Evolutionary conservation across 305 asterid genomes (phyloP), one percentile per base, ranked within the genome.

Genomic region (Stenogyne calaminthoides): DNA sequence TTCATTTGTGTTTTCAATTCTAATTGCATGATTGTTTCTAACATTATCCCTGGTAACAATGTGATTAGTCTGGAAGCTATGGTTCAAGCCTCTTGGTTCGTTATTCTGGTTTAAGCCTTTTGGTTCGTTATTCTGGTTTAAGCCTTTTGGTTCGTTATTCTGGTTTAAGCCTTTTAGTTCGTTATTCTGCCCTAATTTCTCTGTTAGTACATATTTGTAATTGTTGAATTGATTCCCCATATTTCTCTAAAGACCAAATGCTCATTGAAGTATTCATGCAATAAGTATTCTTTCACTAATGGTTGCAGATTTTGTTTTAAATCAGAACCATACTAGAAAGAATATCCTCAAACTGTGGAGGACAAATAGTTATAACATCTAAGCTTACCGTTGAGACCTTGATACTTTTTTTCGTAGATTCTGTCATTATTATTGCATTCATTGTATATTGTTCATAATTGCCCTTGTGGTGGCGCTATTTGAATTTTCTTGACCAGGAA

Each of bases 391-490:
- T 60, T 75, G 74, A 60, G 32, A 62, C 66, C 42, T 61, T 25
- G 51, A 52, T 18, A 29, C 0, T 6, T 15, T 70, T 44, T 58
- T 18, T 40, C 18, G 22, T 10, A 54, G 52, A 80, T 56, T 63
- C 12, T 65, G 69, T 64, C 7, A 2, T 39, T 47, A 42, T 52
- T 29, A 4, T 70, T 47, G 52, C 3, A 44, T 67, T 72, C 5
- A 52, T 16, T 52, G 36, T 7, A 44, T 10, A 16, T 25, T 37
- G 12, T 63, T 40, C 64, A 57, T 66, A 18, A 60, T 66, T 69
- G 49, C 42, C 47, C 42, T 65, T 80, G 74, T 73, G 55, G 60
- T 6, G 77, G 69, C 6, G 63, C 64, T 32, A 9, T 46, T 55
- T 55, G 55, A 29, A 52, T 70, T 54, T 16, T 12, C 51, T 37